Base-by-base conservation (phyloP, 2,329 filamentous ascomycete genomes). In the Amesomyces nigricolor region DNA sequence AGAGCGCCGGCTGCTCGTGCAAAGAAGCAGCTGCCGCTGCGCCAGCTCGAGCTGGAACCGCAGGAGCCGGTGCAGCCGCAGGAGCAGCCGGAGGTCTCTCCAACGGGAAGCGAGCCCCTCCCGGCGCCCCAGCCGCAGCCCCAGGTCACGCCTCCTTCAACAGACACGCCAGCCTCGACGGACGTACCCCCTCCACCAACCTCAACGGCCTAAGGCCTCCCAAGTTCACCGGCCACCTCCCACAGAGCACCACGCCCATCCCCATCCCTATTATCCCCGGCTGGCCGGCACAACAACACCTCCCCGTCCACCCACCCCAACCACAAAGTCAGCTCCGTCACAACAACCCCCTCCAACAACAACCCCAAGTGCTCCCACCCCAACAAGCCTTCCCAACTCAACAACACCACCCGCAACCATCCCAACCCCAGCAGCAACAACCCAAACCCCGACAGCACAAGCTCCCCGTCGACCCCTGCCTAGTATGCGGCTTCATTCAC, bases 401-500 rank as follows among this genome's bases (percentile, higher is more conserved):
- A n/a, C 17, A 50, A n/a, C 47, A 50, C 14, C 38, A 17, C 13
- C 40, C 19, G 10, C 26, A 49, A 3, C 50, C n/a, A 26, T 14
- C 14, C 45, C 35, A 38, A 13, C 19, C 37, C 9, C 50, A 46
- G 14, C 32, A 30, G 11, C 19, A 6, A 38, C 22, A 30, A 14
- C 32, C 9, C 13, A 16, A 47, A 39, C 14, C 16, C 16, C 29
- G 19, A 51, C 8, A 40, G 19, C 7, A 19, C 22, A 17, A 13
- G 7, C 7, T 16, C 10, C 45, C 37, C 37, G 11, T 19, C 40
- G 13, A 54, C 11, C 44, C 32, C 8, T 64, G 63, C 48, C 13
- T 62, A 4, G 59, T 64, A 16, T 64, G 63, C 48, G 22, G 17
- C 5, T 63, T 53, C 44, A 10, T 43, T 32, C 63, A 64, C 49